Base-by-base conservation (phyloP, 1,284 basidiomycete genomes). In the Puccinia hordei region DNA sequence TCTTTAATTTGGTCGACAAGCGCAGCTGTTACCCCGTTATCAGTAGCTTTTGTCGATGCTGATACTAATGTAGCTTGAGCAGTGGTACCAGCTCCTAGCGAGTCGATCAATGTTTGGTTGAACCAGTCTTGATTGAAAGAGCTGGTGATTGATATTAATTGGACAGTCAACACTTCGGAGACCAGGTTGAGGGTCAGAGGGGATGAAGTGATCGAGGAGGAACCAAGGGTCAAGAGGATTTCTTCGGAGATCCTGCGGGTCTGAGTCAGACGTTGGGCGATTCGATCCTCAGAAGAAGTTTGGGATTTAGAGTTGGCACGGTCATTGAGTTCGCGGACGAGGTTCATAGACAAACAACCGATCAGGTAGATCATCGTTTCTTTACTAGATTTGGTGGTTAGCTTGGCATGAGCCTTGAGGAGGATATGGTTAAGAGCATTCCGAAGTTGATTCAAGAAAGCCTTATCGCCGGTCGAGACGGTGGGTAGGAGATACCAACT, bases 321-420 rank as follows among this genome's bases (percentile, higher is more conserved):
- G 30, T 79, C 55, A 46, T 79, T 68, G 6, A 79, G 27, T 35
- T 72, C 65, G 30, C 77, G 66, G 27, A 79, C 77, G 22, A 79
- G 77, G 24, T 79, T 79, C 77, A 79, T 79, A 17, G 77, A 72
- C 30, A 79, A 44, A 63, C 77, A 79, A 24, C 77, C 77, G 33
- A 79, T 59, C 2, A 79, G 49, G 38, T 79, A 79, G n/a, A 79
- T 71, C 30, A 72, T 51, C 6, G 77, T 79, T 46, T 79, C 77
- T 59, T 72, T 71, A 44, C 53, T 71, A 13, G 77, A 79, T 44
- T 79, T 79, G 44, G 66, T 71, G 4, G 68, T 61, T 15, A 79
- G 15, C 38, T 71, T 71, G 12, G 38, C 35, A 72, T 79, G 71
- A 4, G 77, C 66, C 22, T 72, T 72, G 24, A 72, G 46, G 24